phyloP scores from a whole-genome alignment of 768 basidiomycete species.

The Dictyophora rubrovolvata region DNA sequence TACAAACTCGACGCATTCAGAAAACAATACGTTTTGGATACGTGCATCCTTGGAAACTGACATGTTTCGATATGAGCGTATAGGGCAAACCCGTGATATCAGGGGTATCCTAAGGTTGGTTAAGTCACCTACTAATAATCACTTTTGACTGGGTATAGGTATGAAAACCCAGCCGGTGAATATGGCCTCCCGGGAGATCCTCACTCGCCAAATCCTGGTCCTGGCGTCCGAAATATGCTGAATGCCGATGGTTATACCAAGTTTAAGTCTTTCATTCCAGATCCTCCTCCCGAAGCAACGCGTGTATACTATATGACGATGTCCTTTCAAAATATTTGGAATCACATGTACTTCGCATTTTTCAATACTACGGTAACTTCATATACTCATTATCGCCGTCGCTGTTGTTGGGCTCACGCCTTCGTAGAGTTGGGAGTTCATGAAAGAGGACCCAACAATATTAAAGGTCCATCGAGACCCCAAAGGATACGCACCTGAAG shows the following conservation, averaged over 20 bases:
- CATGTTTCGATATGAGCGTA: slow-evolving; percentile 19
- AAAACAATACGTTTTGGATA: slow-evolving; percentile 29
- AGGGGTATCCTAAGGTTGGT: slow-evolving; percentile 2
- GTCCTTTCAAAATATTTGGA: slow-evolving; percentile 17
- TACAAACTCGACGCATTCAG: slow-evolving; percentile 28
- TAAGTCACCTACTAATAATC: neutral
- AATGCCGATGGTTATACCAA: neutral
- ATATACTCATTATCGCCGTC: neutral
- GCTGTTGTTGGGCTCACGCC: neutral
- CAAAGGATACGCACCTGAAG: neutral
- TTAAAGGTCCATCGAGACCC: neutral
- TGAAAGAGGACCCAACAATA: neutral
- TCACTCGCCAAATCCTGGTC: neutral
- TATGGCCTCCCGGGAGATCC: slow-evolving; percentile 1
- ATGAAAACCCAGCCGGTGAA: neutral
- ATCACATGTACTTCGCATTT: slow-evolving; percentile 20
- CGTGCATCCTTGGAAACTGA: slow-evolving; percentile 28
- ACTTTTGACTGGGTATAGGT: neutral
- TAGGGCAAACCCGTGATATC: neutral
- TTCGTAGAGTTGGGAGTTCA: slow-evolving; percentile 6
- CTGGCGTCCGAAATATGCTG: neutral
- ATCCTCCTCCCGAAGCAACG: slow-evolving; percentile 4
- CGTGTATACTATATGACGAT: slow-evolving; percentile 12
- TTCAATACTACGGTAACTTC: slow-evolving; percentile 21
- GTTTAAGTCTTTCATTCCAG: neutral